phyloP scores from a whole-genome alignment of 176 grass and related monocot species.

The Echinochloa phyllopogon region DNA sequence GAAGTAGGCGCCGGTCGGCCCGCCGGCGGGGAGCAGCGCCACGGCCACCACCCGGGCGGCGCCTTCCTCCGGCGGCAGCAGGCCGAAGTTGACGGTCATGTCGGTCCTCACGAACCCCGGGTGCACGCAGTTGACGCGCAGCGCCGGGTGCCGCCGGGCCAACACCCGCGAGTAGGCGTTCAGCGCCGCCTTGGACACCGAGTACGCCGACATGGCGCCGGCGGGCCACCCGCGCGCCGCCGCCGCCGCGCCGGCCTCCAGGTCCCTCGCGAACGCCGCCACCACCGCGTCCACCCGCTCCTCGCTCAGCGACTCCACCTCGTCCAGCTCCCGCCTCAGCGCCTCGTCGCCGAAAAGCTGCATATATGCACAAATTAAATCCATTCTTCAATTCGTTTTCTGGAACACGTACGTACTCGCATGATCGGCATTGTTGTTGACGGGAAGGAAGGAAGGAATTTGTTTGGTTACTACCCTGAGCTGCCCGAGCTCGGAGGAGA shows the following conservation, averaged over 20 bases:
- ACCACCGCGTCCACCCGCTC: slow-evolving; percentile 20
- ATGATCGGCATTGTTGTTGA: no score
- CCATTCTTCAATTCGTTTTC: no score
- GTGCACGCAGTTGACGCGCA: slow-evolving; percentile 53
- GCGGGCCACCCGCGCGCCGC: slow-evolving; percentile 42
- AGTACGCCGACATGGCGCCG: slow-evolving; percentile 33
- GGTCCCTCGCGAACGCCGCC: slow-evolving; percentile 35
- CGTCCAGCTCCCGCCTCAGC: slow-evolving; percentile 10
- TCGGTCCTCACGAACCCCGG: slow-evolving; percentile 65
- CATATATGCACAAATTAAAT: no score
- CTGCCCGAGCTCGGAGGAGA: slow-evolving; percentile 46
- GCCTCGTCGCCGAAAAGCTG: slow-evolving; percentile 37
- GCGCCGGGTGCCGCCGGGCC: slow-evolving; percentile 38
- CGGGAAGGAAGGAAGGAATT: neutral
- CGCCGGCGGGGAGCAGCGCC: slow-evolving; percentile 47
- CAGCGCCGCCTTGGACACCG: slow-evolving; percentile 42
- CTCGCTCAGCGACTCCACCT: slow-evolving; percentile 5
- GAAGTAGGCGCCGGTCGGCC: slow-evolving; percentile 44
- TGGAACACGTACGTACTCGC: no score
- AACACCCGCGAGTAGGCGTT: slow-evolving; percentile 58
- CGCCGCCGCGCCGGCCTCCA: slow-evolving; percentile 7
- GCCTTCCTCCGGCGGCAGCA: slow-evolving; percentile 48
- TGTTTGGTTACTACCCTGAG: slow-evolving; percentile 7
- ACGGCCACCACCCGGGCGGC: slow-evolving; percentile 25
- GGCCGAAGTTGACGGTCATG: slow-evolving; percentile 42